Evolutionary conservation across 148 eudicot species (phyloP).

Genomic region (Rhododendron kiyosumense): DNA sequence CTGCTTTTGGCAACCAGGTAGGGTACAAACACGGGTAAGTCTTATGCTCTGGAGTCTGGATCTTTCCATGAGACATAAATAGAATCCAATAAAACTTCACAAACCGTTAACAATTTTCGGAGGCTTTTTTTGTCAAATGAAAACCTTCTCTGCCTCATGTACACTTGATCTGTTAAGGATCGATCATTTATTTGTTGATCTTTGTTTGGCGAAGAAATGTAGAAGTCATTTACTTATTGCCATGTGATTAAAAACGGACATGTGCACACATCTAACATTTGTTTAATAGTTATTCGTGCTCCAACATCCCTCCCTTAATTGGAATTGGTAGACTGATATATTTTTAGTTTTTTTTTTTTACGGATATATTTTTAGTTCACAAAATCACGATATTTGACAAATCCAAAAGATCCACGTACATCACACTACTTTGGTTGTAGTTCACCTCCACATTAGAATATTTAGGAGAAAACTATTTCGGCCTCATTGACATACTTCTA

Average conservation of each 20-base stretch:
- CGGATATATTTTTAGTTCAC: background rate
- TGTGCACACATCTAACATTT: background rate
- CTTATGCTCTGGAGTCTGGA: background rate
- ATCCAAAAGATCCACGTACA: background rate
- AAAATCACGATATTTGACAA: background rate
- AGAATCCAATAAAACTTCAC: background rate
- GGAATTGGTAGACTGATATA: background rate
- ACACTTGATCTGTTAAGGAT: background rate
- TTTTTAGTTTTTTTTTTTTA: too few species aligned
- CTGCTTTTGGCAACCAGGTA: background rate
- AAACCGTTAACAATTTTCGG: background rate
- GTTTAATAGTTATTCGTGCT: background rate
- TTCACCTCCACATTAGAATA: background rate
- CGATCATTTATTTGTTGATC: too few species aligned
- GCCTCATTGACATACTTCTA: background rate
- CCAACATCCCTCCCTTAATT: background rate
- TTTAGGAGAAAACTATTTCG: background rate
- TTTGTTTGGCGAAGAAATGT: background rate
- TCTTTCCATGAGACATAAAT: background rate
- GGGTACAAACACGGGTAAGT: background rate
- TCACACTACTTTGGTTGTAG: too few species aligned
- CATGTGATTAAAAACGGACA: background rate
- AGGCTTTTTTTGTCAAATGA: background rate
- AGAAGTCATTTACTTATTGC: background rate
- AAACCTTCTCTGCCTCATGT: background rate